Percentiles rank a stretch among this genome's conserved stretches.
Evolutionary conservation across 805 yeast species (phyloP).

Genomic region (Pichia insulana): DNA sequence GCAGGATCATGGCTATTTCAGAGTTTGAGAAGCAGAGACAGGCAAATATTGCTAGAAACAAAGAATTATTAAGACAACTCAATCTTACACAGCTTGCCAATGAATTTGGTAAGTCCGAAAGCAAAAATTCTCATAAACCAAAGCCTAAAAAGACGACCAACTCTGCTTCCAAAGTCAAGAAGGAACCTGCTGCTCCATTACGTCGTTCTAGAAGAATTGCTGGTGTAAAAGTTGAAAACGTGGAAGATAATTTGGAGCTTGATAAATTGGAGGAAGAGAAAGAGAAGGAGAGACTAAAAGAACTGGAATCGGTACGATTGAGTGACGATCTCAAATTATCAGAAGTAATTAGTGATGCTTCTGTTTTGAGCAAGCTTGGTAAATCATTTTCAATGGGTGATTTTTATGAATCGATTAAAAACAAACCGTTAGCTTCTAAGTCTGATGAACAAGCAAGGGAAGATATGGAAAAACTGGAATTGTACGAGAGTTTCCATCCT

Average conservation of each 20-base stretch:
- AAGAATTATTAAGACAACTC: constrained; percentile 60
- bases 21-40: constrained; percentile 66
- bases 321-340: constrained; percentile 56
- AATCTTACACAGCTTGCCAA: constrained; percentile 53
- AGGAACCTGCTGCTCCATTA: constrained; percentile 39
- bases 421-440: constrained; percentile 29
- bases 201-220: constrained; percentile 75
- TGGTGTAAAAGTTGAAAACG: constrained; percentile 46
- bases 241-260: constrained; percentile 30
- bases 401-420: constrained; percentile 47
- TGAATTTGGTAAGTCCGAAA: constrained; percentile 12
- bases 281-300: constrained; percentile 37
- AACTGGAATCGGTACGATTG: constrained; percentile 37
- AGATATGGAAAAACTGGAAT: constrained; percentile 41
- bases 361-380: constrained; percentile 32
- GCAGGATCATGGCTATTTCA: constrained; percentile 34
- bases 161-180: constrained; percentile 20
- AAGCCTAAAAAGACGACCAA: constrained; percentile 11
- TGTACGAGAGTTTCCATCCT: constrained; percentile 55
- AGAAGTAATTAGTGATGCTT: constrained; percentile 42
- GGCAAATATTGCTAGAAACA: constrained; percentile 77
- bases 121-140: constrained; percentile 8
- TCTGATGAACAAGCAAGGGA: constrained; percentile 42
- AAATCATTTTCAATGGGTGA: constrained; percentile 60
- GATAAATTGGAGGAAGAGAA: constrained; percentile 31